Percentiles rank a stretch among this genome's conserved stretches.
Conservation (phyloP, 306 rosid genomes). For the Gleditsia sinensis region DNA sequence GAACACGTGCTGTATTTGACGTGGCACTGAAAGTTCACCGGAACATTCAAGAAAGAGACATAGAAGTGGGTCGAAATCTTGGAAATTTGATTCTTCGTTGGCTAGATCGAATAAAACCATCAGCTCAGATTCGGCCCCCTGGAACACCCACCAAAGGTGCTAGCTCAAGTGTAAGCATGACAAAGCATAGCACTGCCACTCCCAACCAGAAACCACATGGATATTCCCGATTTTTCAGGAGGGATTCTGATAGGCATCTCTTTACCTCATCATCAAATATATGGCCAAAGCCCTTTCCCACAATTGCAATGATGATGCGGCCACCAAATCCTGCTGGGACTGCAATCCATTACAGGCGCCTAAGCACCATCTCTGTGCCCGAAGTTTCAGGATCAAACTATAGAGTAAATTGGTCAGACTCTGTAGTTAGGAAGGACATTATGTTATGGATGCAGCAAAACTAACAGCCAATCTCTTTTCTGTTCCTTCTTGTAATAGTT, state of each 20-base stretch:
- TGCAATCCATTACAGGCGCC: constrained; percentile 58
- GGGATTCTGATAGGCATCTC: constrained; percentile 61
- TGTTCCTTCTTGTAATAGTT: constrained; percentile 3
- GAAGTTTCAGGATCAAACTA: constrained; percentile 39
- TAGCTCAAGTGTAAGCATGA: constrained; percentile 37
- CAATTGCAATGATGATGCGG: constrained; percentile 62
- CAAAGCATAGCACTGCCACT: constrained; percentile 41
- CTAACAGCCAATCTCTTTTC: constrained; percentile 22
- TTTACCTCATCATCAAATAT: constrained; percentile 54
- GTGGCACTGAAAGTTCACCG: constrained; percentile 66
- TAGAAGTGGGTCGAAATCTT: constrained; percentile 81
- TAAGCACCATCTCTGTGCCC: constrained; percentile 33
- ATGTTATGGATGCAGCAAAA: constrained; percentile 74
- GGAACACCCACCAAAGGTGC: constrained; percentile 24
- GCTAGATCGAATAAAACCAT: constrained; percentile 80
- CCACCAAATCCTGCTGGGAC: constrained; percentile 60
- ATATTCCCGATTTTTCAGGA: constrained; percentile 40
- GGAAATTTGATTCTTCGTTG: constrained; percentile 78
- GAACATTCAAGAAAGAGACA: constrained; percentile 80
- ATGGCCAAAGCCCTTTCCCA: constrained; percentile 52
- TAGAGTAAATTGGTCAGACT: constrained; percentile 43
- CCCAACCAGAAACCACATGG: constrained; percentile 46
- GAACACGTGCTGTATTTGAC: constrained; percentile 74
- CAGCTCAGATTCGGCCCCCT: constrained; percentile 70
- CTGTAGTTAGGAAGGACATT: constrained; percentile 70